Percentiles rank a stretch among this genome's conserved stretches.
Conservation (phyloP, 2,329 filamentous ascomycete species). For the Pezicula radicicola region DNA sequence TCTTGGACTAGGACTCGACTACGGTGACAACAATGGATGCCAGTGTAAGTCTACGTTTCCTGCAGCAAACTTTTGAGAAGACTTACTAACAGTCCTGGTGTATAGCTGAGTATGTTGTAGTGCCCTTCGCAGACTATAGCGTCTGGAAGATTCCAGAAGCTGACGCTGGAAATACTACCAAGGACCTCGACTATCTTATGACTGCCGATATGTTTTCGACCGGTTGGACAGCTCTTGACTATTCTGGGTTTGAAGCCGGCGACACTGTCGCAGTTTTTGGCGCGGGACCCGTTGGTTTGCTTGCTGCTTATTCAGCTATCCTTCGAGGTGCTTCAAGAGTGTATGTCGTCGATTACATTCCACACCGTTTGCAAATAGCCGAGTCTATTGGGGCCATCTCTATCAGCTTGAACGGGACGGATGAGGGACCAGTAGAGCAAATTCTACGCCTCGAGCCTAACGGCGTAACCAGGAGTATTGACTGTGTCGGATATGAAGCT, state of each 20-base stretch:
- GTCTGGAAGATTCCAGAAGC: conserved; percentile 65
- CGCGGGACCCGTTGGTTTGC: conserved; percentile 25
- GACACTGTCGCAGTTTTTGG: conserved; percentile 27
- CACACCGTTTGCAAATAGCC: conserved; percentile 15
- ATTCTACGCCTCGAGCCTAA: conserved; percentile 14
- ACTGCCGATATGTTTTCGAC: conserved; percentile 20
- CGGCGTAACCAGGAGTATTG: conserved; percentile 15
- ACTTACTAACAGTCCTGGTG: background rate
- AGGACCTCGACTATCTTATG: conserved; percentile 18
- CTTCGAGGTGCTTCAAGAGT: conserved; percentile 25
- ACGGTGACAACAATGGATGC: conserved; percentile 54
- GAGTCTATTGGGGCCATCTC: conserved; percentile 24
- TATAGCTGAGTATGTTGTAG: background rate
- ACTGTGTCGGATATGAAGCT: conserved; percentile 16
- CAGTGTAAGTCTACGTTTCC: background rate
- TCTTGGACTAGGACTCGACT: conserved; percentile 35
- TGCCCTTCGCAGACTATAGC: conserved; percentile 64
- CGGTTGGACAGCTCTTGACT: conserved; percentile 14
- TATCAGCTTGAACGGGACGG: conserved; percentile 22
- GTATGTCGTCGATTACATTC: conserved; percentile 23
- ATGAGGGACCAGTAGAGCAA: conserved; percentile 19
- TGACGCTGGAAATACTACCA: background rate
- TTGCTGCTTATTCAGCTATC: conserved; percentile 24
- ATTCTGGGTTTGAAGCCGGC: conserved; percentile 17
- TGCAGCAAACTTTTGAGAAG: conserved; percentile 34